Base-by-base conservation (phyloP, 306 rosid genomes). In the Aeschynomene evenia region DNA sequence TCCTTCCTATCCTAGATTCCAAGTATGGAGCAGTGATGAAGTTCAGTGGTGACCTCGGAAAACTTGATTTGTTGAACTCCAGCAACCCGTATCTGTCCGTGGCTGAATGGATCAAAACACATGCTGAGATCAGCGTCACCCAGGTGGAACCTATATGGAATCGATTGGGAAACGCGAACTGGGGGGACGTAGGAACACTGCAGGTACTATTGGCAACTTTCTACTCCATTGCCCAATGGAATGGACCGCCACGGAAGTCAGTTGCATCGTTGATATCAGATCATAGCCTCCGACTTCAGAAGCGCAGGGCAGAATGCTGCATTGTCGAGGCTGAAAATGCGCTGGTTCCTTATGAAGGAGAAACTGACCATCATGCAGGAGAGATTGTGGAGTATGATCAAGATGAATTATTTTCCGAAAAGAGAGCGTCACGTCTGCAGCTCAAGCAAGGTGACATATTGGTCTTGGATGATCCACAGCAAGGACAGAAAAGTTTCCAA, bases 181-280 rank as follows among this genome's bases (percentile, higher is more conserved):
- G 98, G 98, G 88, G 96, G 9, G 98, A 92, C 78, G 29, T 88
- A 24, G 98, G 98, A 66, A 86, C 98, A 54, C 77, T 92, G 18
- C 96, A 89, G 61, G 36, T 89, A 74, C 80, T 92, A 13, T 80
- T 90, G 82, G 96, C 98, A 43, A 86, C 96, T 66, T 89, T 88
- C 83, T 82, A 86, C 75, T 83, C 95, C 48, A 85, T 92, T 70
- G 89, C 81, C 33, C 98, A 92, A 66, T 92, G 92, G 92, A 79
- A 80, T 14, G 98, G 98, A 40, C 91, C 92, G 1, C 96, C 98
- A 6, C 80, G 96, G 76, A 88, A 85, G 78, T 89, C 98, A 3
- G 83, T 92, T 26, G 87, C 92, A 57, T 81, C 95, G 0, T 79
- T 92, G 66, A 87, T 90, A 74, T 81, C 96, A n/a, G 87, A 86